Conservation (phyloP, 2,329 filamentous ascomycete genomes). For the Epichloe bromicola region DNA sequence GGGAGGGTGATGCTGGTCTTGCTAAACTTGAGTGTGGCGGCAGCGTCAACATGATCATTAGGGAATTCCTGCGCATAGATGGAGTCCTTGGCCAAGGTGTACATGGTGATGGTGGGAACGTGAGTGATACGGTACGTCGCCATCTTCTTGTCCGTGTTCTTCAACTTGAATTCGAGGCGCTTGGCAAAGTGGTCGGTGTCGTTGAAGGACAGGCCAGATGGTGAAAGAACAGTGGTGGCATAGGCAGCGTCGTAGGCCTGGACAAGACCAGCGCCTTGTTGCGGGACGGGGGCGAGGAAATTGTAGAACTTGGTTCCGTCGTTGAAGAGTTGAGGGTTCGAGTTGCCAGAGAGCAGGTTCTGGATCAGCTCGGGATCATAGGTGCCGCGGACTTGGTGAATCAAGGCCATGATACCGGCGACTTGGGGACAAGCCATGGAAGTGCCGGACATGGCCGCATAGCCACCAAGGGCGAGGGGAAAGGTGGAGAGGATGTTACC, state of each 20-base stretch:
- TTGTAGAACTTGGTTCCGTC: constrained; percentile 23
- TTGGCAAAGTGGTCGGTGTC: constrained; percentile 44
- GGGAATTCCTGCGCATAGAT: constrained; percentile 31
- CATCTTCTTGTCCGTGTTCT: constrained; percentile 35
- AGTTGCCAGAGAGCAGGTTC: constrained; percentile 34
- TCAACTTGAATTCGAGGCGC: constrained; percentile 38
- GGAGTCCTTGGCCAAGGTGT: constrained; percentile 27
- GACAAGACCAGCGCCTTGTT: constrained; percentile 48
- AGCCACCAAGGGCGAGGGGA: constrained; percentile 31
- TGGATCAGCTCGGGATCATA: constrained; percentile 36
- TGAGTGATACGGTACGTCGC: constrained; percentile 41
- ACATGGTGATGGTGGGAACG: constrained; percentile 37
- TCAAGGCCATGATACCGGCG: constrained; percentile 40
- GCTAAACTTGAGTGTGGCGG: constrained; percentile 19
- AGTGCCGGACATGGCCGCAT: constrained; percentile 41
- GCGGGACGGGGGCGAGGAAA: constrained; percentile 39
- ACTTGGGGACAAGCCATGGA: constrained; percentile 48
- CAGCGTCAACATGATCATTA: constrained; percentile 26
- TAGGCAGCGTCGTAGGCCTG: constrained; percentile 47
- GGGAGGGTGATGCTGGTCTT: constrained; percentile 4
- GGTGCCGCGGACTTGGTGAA: constrained; percentile 38
- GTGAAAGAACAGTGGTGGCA: constrained; percentile 37
- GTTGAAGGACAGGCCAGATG: constrained; percentile 49
- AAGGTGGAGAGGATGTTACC: constrained; percentile 47
- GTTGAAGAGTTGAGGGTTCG: constrained; percentile 37